Evolutionary conservation across 257 asterid genomes (phyloP).

Genomic region (Salvia splendens): DNA sequence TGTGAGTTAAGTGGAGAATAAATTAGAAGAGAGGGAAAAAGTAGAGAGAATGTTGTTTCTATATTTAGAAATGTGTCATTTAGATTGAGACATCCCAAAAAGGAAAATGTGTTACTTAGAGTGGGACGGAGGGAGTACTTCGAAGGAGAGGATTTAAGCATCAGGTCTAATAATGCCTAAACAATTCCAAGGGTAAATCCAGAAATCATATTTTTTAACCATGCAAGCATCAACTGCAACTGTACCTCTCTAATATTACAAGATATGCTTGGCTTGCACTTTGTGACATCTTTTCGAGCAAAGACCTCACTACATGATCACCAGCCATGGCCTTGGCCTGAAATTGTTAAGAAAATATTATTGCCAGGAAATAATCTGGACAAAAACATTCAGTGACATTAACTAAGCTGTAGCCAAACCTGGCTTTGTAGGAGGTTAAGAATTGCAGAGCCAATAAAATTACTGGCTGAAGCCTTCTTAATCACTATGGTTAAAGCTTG

Average conservation of each 20-base stretch:
- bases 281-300: constrained; percentile 90
- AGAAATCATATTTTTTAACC: constrained; percentile 17
- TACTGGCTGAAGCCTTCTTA: constrained; percentile 80
- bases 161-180: constrained; percentile 52
- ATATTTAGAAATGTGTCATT: too few species aligned
- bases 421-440: constrained; percentile 95
- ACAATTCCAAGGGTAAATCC: constrained; percentile 48
- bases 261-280: constrained; percentile 93
- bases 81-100: too few species aligned
- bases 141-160: neutral
- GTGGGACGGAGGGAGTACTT: too few species aligned
- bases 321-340: constrained; percentile 99
- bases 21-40: too few species aligned
- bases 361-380: constrained; percentile 10
- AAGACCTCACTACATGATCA: constrained; percentile 87
- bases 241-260: constrained; percentile 89
- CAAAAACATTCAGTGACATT: constrained; percentile 9
- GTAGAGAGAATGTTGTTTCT: too few species aligned
- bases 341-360: constrained; percentile 32
- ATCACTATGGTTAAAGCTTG: constrained; percentile 79
- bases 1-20: too few species aligned
- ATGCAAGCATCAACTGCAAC: constrained; percentile 23
- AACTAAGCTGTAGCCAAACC: constrained; percentile 40
- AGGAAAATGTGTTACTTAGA: too few species aligned
- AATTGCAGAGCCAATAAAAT: constrained; percentile 79